phyloP scores from a whole-genome alignment of 2,329 filamentous ascomycete species.

The Parascedosporium putredinis region DNA sequence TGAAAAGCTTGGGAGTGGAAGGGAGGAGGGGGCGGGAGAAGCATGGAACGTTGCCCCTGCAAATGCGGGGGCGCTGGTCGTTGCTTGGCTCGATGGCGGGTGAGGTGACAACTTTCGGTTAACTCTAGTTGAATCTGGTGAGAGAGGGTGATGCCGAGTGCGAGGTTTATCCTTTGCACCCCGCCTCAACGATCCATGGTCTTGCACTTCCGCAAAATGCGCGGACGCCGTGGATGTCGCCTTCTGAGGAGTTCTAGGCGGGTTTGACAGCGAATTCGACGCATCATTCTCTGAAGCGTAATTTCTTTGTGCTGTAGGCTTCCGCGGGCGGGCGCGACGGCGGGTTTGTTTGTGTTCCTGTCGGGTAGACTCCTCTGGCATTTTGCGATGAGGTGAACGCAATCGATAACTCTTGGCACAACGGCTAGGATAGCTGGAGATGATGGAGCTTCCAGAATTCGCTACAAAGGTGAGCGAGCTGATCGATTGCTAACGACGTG shows the following conservation, averaged over 20 bases:
- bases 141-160: constrained; percentile 17
- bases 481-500: no score
- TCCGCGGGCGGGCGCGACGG: constrained; percentile 9
- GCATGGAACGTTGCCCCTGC: constrained; percentile 92
- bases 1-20: constrained; percentile 85
- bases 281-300: constrained; percentile 50
- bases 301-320: constrained; percentile 34
- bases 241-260: constrained; percentile 39
- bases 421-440: no score
- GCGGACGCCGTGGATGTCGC: constrained; percentile 24
- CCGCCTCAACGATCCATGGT: constrained; percentile 16
- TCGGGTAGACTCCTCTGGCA: constrained; percentile 2
- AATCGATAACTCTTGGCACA: no score
- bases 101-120: constrained; percentile 26
- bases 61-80: constrained; percentile 52
- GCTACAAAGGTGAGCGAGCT: no score
- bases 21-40: constrained; percentile 78
- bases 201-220: constrained; percentile 18
- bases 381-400: background rate
- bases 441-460: no score
- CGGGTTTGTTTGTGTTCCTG: background rate
- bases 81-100: constrained; percentile 32
- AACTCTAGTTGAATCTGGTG: constrained; percentile 30
- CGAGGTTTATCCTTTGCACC: constrained; percentile 14
- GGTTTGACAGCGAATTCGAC: constrained; percentile 8